Evolutionary conservation across 2,329 filamentous ascomycete genomes (phyloP), one percentile per base, ranked within the genome.

Genomic region (Aureobasidium sp.): DNA sequence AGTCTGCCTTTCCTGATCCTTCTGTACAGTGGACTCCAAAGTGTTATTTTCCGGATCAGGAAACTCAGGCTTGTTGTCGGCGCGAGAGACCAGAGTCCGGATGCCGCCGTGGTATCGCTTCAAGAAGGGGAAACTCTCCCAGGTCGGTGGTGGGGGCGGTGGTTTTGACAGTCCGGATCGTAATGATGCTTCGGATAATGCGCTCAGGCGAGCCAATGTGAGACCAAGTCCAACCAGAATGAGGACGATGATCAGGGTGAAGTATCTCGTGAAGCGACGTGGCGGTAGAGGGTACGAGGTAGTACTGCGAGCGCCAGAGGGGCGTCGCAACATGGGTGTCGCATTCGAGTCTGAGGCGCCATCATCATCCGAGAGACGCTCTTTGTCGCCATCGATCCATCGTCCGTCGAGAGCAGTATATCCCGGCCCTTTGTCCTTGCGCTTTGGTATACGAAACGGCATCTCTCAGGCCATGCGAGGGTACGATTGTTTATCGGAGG

Each of bases 31-130:
- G 66, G 68, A 63, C 75, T 78, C 71, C 21, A 79, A 75, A 66
- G 82, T 73, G 66, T 87, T 86, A 54, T 87, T 85, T 53, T 82
- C 80, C 1, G 81, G 75, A 7, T 81, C 80, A 1, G 94, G 93
- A 70, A 96, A 97, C 70, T 97, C 90, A 0, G 92, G 87, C 9
- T 81, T 78, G 66, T 92, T 93, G 51, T 89, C 78, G 14, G 80
- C 73, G 30, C 85, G 76, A 0, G 84, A 75, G 0, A 89, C 83
- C 64, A 99, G 71, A 0, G 83, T 88, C 65, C 87, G 82, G 62
- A 99, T 81, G 0, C 94, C 94, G 14, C 91, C 93, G 72, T 97
- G 94, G 72, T 97, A 99, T 65, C 92, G 83, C 63, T 87, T 87
- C 64, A 99, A 74, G 69, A 96, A 95, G 0, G 86, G 85, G 71